phyloP scores from a whole-genome alignment of 176 grass and related monocot species.

The Rhynchospora pubera region DNA sequence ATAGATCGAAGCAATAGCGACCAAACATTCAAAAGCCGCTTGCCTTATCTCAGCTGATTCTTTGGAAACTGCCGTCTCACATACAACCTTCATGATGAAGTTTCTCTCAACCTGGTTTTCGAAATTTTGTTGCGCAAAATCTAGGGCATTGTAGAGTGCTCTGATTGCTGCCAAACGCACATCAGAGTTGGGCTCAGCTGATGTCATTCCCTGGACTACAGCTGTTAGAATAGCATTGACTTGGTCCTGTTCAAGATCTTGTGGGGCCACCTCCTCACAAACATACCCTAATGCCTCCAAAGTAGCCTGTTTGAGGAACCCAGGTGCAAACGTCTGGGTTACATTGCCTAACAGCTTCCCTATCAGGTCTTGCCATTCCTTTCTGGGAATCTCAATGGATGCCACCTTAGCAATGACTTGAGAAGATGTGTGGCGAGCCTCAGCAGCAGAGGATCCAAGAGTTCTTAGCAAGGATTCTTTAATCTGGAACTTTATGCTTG shows the following conservation, averaged over 20 bases:
- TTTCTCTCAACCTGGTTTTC: conserved; percentile 88
- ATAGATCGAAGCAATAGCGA: conserved; percentile 84
- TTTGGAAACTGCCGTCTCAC: conserved; percentile 70
- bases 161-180: conserved; percentile 70
- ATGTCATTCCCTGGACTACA: conserved; percentile 79
- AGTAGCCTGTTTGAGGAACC: conserved; percentile 71
- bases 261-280: conserved; percentile 79
- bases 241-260: conserved; percentile 66
- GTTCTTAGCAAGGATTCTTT: conserved; percentile 81
- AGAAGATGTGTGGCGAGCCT: conserved; percentile 78
- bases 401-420: conserved; percentile 95
- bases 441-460: conserved; percentile 56
- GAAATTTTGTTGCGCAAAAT: conserved; percentile 84
- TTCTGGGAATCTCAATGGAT: conserved; percentile 78
- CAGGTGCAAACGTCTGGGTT: conserved; percentile 40
- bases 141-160: conserved; percentile 76
- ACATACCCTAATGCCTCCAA: conserved; percentile 87
- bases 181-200: conserved; percentile 49
- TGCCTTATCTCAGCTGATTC: conserved; percentile 67
- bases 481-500: conserved; percentile 55
- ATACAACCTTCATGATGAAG: conserved; percentile 90
- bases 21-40: conserved; percentile 78
- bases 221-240: conserved; percentile 78
- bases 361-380: conserved; percentile 91
- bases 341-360: conserved; percentile 55